Evolutionary conservation across 192 early-diverging fungal species (phyloP).

Genomic region (Coemansia sp.): DNA sequence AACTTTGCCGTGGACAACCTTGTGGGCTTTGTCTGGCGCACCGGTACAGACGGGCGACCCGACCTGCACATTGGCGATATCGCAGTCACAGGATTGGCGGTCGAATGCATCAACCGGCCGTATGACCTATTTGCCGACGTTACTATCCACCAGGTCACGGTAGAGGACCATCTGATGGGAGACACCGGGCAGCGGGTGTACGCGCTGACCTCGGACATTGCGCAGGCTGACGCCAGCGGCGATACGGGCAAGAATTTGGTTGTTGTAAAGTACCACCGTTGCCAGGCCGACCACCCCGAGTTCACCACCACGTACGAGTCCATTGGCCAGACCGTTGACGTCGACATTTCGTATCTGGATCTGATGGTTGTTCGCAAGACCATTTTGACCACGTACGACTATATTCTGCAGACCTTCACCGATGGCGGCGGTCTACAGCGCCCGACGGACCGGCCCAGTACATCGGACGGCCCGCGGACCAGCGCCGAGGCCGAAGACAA

Average conservation of each 20-base stretch:
- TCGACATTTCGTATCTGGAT: conserved; percentile 70
- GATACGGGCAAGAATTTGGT: conserved; percentile 60
- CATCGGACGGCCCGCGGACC: not conserved
- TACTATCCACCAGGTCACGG: conserved; percentile 67
- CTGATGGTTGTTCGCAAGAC: conserved; percentile 80
- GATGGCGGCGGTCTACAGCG: conserved; percentile 11
- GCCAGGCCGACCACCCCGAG: conserved; percentile 67
- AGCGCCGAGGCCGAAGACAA: not conserved
- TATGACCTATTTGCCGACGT: conserved; percentile 61
- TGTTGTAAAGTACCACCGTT: conserved; percentile 62
- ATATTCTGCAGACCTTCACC: conserved; percentile 69
- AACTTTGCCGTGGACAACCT: conserved; percentile 46
- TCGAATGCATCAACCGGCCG: conserved; percentile 65
- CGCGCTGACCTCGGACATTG: conserved; percentile 45
- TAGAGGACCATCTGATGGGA: conserved; percentile 63
- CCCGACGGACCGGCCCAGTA: not conserved
- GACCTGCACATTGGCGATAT: conserved; percentile 48
- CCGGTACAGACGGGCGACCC: conserved; percentile 31
- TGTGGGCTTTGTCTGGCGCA: conserved; percentile 46
- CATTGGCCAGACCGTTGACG: conserved; percentile 73
- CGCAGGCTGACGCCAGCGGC: conserved; percentile 40
- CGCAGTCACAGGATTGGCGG: conserved; percentile 60
- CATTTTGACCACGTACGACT: conserved; percentile 80
- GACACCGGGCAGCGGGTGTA: conserved; percentile 23
- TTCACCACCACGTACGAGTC: conserved; percentile 67